These are phyloP conservation scores for Kazachstania taianensis DNA, from an alignment of 805 yeast genomes.

Conservation along the genomic window DNA sequence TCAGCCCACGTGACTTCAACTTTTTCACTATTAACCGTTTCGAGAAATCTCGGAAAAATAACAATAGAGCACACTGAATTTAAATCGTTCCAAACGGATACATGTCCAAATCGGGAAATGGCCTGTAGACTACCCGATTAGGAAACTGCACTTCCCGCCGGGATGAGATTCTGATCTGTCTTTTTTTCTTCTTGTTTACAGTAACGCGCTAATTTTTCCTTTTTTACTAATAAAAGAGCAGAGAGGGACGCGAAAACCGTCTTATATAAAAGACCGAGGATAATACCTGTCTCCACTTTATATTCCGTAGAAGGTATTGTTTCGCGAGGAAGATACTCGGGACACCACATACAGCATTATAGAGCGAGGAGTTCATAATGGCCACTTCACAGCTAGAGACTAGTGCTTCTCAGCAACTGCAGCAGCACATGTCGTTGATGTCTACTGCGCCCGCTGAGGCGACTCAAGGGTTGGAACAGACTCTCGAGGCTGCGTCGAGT, in stretches of 20 bases:
- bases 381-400: no score
- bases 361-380: no score
- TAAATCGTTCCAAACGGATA: not conserved
- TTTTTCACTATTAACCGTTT: not conserved
- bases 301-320: not conserved
- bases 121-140: not conserved
- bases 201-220: no score
- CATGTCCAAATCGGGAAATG: not conserved
- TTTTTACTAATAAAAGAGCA: not conserved
- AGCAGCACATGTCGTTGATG: constrained; percentile 11
- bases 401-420: no score
- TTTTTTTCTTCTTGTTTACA: not conserved
- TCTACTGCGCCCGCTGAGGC: constrained; percentile 20
- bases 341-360: not conserved
- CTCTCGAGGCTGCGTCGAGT: constrained; percentile 4
- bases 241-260: not conserved
- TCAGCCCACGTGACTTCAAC: no score
- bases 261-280: no score
- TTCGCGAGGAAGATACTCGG: no score
- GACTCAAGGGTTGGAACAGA: constrained; percentile 7
- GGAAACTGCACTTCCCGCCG: not conserved
- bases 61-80: no score
- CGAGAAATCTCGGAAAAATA: no score
- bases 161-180: not conserved
- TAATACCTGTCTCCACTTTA: not conserved